Evolutionary conservation across 2,329 filamentous ascomycete genomes (phyloP), one percentile per base, ranked within the genome.

Genomic region (Phialocephala sp.): DNA sequence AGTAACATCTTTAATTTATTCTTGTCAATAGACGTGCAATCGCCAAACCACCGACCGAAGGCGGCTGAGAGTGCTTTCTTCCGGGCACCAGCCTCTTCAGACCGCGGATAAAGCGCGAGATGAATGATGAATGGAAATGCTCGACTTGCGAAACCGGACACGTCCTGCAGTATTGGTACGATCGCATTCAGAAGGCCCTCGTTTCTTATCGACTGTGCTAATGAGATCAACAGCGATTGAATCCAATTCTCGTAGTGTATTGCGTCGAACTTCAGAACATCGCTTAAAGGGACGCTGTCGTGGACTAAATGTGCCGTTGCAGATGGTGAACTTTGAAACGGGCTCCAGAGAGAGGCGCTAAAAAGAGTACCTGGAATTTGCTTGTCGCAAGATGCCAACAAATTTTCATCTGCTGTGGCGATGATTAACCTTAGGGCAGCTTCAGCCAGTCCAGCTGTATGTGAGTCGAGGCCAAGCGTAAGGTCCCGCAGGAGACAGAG

Each of bases 51-150:
- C 11, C 80, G 78, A 41, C 83, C 87, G 65, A 91, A 83, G 1
- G 88, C 83, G 11, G 81, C 80, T 0, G 94, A 97, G 0, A 97
- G 75, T 8, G 80, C 79, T 8, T 84, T 82, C 63, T 89, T 90
- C 37, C 88, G 79, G 1, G 77, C 79, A 68, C 87, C 85, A 35
- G 88, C 84, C 45, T 83, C 82, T 35, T 90, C 84, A n/a, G 85
- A 78, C 72, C 94, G 89, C 47, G 87, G 85, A 1, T 88, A 80
- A 0, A 99, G 82, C 18, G 93, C 88, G 50, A 97, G 82, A 77
- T 99, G 96, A 2, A 97, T 81, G 61, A 98, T 85, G 70, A 92
- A 96, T 0, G 94, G 93, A 59, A 98, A 89, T 0, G 92, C 82
- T 50, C 88, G 85, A 66, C 89, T 85, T 0, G 93, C 90, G 74